A percentile compares a stretch with the other conserved stretches of the same genome.
Evolutionary conservation across 352 stramenopile species (phyloP).

Genomic region (Pythium aquatile): DNA sequence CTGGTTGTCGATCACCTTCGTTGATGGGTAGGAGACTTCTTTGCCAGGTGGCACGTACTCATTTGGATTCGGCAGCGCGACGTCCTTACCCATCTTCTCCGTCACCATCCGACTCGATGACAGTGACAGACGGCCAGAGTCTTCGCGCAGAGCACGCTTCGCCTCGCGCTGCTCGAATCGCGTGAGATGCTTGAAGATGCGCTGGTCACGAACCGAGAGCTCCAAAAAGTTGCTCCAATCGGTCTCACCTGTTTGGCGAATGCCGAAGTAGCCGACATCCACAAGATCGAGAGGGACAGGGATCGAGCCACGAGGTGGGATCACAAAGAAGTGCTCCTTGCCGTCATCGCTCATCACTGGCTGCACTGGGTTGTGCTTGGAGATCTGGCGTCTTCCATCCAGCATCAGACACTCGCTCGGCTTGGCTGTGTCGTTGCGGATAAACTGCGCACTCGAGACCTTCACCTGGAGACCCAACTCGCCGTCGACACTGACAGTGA

Average conservation of each 20-base stretch:
- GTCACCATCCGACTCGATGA: conserved; percentile 54
- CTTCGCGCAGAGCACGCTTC: conserved; percentile 54
- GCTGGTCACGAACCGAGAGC: conserved; percentile 69
- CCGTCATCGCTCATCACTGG: conserved; percentile 11
- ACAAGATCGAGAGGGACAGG: conserved; percentile 78
- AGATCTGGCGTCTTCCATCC: conserved; percentile 45
- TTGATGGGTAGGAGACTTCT: conserved; percentile 68
- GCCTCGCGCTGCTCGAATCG: conserved; percentile 67
- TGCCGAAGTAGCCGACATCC: conserved; percentile 67
- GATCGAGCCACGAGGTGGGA: conserved; percentile 51
- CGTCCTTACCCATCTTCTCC: conserved; percentile 69
- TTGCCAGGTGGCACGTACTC: conserved; percentile 50
- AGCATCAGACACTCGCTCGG: conserved; percentile 71
- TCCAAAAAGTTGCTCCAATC: conserved; percentile 82
- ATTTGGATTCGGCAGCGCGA: conserved; percentile 45
- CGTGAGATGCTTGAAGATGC: conserved; percentile 73
- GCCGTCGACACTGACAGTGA: conserved; percentile 71
- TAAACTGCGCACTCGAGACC: conserved; percentile 60
- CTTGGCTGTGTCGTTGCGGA: conserved; percentile 82
- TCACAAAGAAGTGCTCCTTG: conserved; percentile 52
- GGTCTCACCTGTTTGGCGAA: conserved; percentile 81
- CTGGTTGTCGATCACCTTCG: conserved; percentile 78
- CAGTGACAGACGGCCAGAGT: conserved; percentile 35
- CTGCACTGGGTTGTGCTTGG: conserved; percentile 62
- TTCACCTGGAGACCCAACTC: conserved; percentile 79